Evolutionary conservation across 176 grass and related monocot species (phyloP).

Genomic region (Olyra latifolia): DNA sequence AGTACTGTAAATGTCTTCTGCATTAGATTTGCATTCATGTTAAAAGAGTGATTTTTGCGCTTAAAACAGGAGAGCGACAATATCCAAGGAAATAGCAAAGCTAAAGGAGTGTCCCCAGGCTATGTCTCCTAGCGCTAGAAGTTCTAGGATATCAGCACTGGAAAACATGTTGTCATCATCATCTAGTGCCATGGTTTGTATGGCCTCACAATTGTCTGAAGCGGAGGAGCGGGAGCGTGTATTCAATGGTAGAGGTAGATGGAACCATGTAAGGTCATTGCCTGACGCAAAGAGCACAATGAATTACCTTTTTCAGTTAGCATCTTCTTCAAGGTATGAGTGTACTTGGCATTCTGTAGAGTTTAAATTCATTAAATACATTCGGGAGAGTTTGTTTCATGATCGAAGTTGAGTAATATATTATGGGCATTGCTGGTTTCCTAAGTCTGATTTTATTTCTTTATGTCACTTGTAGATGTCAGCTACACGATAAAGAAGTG

Average conservation of each 20-base stretch:
- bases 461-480: constrained; percentile 51
- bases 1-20: background rate
- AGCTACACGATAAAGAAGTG: constrained; percentile 63
- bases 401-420: background rate
- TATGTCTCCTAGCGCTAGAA: constrained; percentile 96
- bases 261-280: constrained; percentile 82
- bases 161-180: constrained; percentile 91
- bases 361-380: background rate
- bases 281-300: constrained; percentile 80
- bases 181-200: constrained; percentile 75
- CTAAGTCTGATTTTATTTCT: constrained; percentile 8
- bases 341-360: background rate
- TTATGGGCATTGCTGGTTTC: background rate
- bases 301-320: constrained; percentile 84
- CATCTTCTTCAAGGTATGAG: constrained; percentile 75
- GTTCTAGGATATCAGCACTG: constrained; percentile 89
- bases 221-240: constrained; percentile 79
- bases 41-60: background rate
- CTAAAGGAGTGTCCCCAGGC: constrained; percentile 86
- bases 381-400: constrained; percentile 17
- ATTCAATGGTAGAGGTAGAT: constrained; percentile 74
- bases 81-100: constrained; percentile 90
- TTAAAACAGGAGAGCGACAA: constrained; percentile 61
- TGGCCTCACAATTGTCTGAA: constrained; percentile 92
- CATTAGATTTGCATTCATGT: background rate